Evolutionary conservation across 345 rosid genomes (phyloP).

Genomic region (Salix brachista): DNA sequence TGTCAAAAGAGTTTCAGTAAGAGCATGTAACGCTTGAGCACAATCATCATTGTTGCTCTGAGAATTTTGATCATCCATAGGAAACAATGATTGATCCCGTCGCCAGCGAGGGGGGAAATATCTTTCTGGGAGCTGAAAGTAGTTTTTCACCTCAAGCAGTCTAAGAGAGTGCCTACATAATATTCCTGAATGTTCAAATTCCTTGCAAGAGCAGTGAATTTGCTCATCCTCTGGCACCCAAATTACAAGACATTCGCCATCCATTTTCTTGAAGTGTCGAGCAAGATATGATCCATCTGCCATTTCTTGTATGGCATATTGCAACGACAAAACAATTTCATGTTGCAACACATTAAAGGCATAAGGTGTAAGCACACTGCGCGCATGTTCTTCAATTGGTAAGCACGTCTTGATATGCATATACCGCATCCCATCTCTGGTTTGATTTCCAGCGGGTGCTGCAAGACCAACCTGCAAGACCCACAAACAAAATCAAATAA

Average conservation of each 20-base stretch:
- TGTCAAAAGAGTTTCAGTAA: conserved; percentile 55
- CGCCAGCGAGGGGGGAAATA: conserved; percentile 77
- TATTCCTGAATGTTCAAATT: conserved; percentile 76
- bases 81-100: conserved; percentile 42
- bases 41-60: conserved; percentile 47
- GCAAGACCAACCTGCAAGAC: conserved; percentile 54
- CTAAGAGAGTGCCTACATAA: conserved; percentile 81
- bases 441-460: conserved; percentile 40
- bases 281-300: conserved; percentile 70
- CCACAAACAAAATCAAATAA: conserved; percentile 18
- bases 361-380: conserved; percentile 64
- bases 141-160: conserved; percentile 64
- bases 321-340: conserved; percentile 78
- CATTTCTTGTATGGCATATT: conserved; percentile 72
- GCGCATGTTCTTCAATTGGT: conserved; percentile 87
- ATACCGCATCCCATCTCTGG: conserved; percentile 38
- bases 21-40: conserved; percentile 60
- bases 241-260: conserved; percentile 60
- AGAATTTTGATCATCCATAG: conserved; percentile 40
- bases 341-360: conserved; percentile 71
- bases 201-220: conserved; percentile 89
- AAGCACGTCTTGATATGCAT: conserved; percentile 58
- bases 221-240: conserved; percentile 77
- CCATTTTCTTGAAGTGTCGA: conserved; percentile 78
- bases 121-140: conserved; percentile 76